Base-by-base conservation (phyloP, 129 eudicot genomes). In the Flaveria brownii region DNA sequence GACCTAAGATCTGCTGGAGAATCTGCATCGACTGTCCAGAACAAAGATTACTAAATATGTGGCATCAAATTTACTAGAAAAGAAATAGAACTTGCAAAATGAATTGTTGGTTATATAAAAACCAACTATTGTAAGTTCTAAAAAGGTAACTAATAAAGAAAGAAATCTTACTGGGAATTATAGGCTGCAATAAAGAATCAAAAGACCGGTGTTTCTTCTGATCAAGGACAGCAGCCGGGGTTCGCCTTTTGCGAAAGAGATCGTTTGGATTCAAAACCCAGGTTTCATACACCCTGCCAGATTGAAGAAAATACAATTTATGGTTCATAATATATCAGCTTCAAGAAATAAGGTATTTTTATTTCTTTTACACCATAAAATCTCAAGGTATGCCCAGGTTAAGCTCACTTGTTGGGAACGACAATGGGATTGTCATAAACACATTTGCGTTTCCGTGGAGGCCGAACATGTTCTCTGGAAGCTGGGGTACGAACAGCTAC, bases 401-500 rank as follows among this genome's bases (percentile, higher is more conserved):
- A 23, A 63, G 84, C 95, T 60, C 80, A 93, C 98, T 76, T 20
- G 33, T 82, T 82, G 42, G 87, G 61, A 43, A 88, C 9, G 41
- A 66, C 80, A 22, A 60, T 50, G 26, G 18, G 16, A 3, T 72
- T 79, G 70, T 90, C 96, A 56, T 72, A 25, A 73, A 77, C 47
- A 63, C 72, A 71, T 62, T 81, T 87, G 36, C 89, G 83, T 84
- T 93, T 93, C 78, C 69, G 68, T 9, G 66, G 45, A 49, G 81
- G 57, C 74, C 80, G 78, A 71, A 74, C 62, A 39, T 79, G 73
- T 76, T 91, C 92, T 76, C 57, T 84, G 47, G 85, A 52, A 75
- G 92, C 92, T 15, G 98, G 97, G 30, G 98, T 93, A 22, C 55
- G 92, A 23, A 88, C 81, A 80, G 73, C 85, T 65, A 85, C 74